Conservation (phyloP, 2,329 filamentous ascomycete genomes). For the Botrytis hyacinthi region DNA sequence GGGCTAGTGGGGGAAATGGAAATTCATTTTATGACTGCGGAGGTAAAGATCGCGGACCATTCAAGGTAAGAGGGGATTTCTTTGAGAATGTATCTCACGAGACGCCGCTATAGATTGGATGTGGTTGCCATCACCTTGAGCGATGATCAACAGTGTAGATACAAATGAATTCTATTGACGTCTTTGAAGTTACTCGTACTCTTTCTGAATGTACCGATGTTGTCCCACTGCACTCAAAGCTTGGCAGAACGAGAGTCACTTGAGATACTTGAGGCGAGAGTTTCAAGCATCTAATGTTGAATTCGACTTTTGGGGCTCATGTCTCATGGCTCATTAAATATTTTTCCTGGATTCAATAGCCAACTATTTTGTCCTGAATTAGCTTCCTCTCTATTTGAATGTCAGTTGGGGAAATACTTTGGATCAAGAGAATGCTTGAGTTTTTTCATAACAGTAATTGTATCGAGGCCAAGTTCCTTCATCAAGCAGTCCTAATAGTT, state of each 20-base stretch:
- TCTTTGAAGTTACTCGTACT: not conserved
- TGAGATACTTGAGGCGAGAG: not conserved
- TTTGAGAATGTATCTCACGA: not conserved
- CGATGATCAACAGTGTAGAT: not conserved
- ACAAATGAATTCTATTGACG: not conserved
- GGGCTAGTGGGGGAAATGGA: not conserved
- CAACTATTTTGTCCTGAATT: conserved; percentile 47
- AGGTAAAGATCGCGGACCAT: not conserved
- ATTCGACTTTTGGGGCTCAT: not conserved
- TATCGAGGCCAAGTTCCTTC: conserved; percentile 74
- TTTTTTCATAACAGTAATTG: conserved; percentile 76
- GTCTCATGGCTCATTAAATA: conserved; percentile 23
- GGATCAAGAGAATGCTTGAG: conserved; percentile 80
- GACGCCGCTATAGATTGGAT: not conserved
- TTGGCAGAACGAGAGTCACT: not conserved
- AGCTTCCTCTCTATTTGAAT: not conserved
- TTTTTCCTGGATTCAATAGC: conserved; percentile 70
- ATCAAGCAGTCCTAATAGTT: conserved; percentile 12
- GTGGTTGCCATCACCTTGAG: not conserved
- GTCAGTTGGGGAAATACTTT: conserved; percentile 34
- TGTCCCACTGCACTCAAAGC: not conserved
- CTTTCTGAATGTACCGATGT: too few relatives aligned
- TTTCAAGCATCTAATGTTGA: not conserved
- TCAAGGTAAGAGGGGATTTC: not conserved
- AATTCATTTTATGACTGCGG: not conserved